Evolutionary conservation across 1,284 basidiomycete genomes (phyloP).

Genomic region (Boletus sp.): DNA sequence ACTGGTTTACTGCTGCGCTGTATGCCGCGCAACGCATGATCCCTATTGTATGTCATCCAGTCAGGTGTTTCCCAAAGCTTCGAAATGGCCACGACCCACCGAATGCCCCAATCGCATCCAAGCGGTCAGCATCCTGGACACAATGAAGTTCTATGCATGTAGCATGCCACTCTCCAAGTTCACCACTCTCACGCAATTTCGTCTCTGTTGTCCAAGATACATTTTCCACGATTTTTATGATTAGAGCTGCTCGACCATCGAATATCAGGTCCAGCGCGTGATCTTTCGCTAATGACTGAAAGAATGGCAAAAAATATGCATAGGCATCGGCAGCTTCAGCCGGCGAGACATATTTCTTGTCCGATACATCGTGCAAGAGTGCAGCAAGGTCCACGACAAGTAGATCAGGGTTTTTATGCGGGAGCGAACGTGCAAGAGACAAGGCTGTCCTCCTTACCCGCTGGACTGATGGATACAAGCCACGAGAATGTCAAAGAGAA

Average conservation of each 20-base stretch:
- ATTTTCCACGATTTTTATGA: constrained; percentile 69
- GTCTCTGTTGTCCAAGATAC: constrained; percentile 88
- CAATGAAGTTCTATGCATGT: constrained; percentile 81
- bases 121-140: constrained; percentile 88
- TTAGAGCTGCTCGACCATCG: constrained; percentile 54
- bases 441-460: constrained; percentile 79
- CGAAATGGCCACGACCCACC: constrained; percentile 44
- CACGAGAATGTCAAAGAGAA: constrained; percentile 5
- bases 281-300: constrained; percentile 40
- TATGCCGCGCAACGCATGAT: constrained; percentile 86
- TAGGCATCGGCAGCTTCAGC: constrained; percentile 57
- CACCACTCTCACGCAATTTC: constrained; percentile 50
- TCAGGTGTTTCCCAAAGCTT: not conserved
- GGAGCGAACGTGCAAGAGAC: constrained; percentile 52
- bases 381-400: constrained; percentile 80
- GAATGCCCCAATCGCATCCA: constrained; percentile 90
- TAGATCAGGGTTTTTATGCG: constrained; percentile 51
- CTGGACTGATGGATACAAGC: constrained; percentile 51
- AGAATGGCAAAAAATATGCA: constrained; percentile 66
- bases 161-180: constrained; percentile 70
- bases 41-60: constrained; percentile 40
- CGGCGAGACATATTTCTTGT: constrained; percentile 76
- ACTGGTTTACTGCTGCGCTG: constrained; percentile 65
- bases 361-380: constrained; percentile 84
- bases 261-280: constrained; percentile 51